Evolutionary conservation across 2,329 filamentous ascomycete species (phyloP).

Genomic region (Talaromyces sp.): DNA sequence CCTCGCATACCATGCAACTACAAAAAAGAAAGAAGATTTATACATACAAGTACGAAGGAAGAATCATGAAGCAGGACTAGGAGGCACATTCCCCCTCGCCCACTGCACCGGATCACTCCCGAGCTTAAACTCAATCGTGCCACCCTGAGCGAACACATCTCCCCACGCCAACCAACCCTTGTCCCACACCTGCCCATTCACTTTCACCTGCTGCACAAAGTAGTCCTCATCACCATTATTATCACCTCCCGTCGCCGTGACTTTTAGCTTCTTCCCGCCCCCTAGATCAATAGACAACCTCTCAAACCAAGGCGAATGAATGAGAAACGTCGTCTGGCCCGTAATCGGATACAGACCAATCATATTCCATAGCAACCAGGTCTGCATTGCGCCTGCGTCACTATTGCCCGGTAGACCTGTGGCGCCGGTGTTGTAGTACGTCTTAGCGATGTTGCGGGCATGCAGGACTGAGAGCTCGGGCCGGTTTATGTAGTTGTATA

Average conservation of each 20-base stretch:
- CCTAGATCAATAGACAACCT: slow-evolving; percentile 54
- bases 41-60: not conserved
- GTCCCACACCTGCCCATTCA: slow-evolving; percentile 58
- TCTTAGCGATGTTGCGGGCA: slow-evolving; percentile 59
- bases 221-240: slow-evolving; percentile 54
- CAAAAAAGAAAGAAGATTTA: not conserved
- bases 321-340: slow-evolving; percentile 63
- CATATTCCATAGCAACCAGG: slow-evolving; percentile 60
- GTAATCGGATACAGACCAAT: slow-evolving; percentile 57
- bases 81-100: slow-evolving; percentile 58
- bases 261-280: slow-evolving; percentile 55
- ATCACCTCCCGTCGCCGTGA: slow-evolving; percentile 56
- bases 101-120: slow-evolving; percentile 59
- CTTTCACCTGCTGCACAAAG: slow-evolving; percentile 61
- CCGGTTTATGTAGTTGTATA: slow-evolving; percentile 63
- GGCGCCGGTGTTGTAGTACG: slow-evolving; percentile 54
- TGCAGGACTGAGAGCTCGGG: slow-evolving; percentile 48
- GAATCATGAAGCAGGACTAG: slow-evolving; percentile 41
- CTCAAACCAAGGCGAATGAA: slow-evolving; percentile 62
- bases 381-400: slow-evolving; percentile 64
- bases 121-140: slow-evolving; percentile 58
- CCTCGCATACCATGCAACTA: not conserved
- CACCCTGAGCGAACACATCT: slow-evolving; percentile 62
- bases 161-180: slow-evolving; percentile 63
- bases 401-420: slow-evolving; percentile 62